phyloP scores from a whole-genome alignment of 225 moss, liverwort and hornwort species.

The Physcomitrium patens region DNA sequence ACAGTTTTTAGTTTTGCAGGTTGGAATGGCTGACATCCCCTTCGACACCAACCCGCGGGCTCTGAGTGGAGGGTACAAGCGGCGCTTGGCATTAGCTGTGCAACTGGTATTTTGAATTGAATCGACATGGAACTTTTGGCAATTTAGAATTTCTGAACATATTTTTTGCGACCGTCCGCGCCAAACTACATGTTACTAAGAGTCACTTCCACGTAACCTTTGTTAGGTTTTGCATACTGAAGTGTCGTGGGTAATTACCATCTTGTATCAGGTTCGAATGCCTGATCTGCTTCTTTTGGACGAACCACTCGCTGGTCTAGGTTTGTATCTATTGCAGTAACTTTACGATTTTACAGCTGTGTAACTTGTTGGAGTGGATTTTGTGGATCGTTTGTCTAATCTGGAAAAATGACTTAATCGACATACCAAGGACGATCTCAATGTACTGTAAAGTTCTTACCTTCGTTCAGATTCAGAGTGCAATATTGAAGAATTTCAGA shows the following conservation, averaged over 20 bases:
- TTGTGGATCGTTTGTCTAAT: not conserved
- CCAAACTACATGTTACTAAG: not conserved
- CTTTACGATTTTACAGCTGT: constrained; percentile 8
- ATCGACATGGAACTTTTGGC: not conserved
- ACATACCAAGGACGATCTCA: not conserved
- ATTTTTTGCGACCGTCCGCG: not conserved
- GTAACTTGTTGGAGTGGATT: constrained; percentile 12
- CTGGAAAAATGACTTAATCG: not conserved
- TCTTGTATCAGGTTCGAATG: constrained; percentile 83
- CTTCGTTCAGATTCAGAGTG: not conserved
- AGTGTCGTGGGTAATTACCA: constrained; percentile 14
- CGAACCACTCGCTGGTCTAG: constrained; percentile 98
- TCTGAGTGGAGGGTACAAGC: constrained; percentile 92
- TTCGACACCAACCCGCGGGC: constrained; percentile 91
- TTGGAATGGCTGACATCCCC: constrained; percentile 86
- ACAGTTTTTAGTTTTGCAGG: constrained; percentile 57
- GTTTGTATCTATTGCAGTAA: constrained; percentile 39
- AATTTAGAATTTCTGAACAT: constrained; percentile 12
- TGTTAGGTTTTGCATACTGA: constrained; percentile 10
- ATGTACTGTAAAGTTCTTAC: constrained; percentile 2
- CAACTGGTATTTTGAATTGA: constrained; percentile 66
- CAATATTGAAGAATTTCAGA: constrained; percentile 1
- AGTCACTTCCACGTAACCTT: not conserved
- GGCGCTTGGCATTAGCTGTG: constrained; percentile 93
- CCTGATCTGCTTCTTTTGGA: constrained; percentile 90